Percentiles rank a stretch among this genome's conserved stretches.
phyloP scores from a whole-genome alignment of 768 basidiomycete genomes.

The Naganishia friedmannii region DNA sequence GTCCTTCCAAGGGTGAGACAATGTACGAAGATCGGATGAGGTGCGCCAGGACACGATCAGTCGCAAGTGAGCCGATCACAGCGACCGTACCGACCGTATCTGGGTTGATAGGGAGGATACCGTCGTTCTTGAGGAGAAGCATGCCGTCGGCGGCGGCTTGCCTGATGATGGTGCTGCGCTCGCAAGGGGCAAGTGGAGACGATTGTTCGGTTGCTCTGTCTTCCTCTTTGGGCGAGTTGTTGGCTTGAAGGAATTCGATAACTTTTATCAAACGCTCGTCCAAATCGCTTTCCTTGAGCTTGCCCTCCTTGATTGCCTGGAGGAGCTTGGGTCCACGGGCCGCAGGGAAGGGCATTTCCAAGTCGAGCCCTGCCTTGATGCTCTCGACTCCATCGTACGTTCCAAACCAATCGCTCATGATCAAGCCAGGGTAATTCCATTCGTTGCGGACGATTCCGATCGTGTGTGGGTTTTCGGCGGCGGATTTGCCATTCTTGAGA shows the following conservation, averaged over 20 bases:
- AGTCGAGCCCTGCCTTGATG: slow-evolving; percentile 55
- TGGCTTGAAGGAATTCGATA: slow-evolving; percentile 24
- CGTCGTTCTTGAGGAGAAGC: slow-evolving; percentile 65
- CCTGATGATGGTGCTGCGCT: slow-evolving; percentile 57
- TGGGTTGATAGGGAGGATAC: slow-evolving; percentile 57
- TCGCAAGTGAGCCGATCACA: slow-evolving; percentile 57
- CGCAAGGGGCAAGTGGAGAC: slow-evolving; percentile 4
- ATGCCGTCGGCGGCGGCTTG: slow-evolving; percentile 63
- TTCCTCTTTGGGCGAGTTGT: background rate
- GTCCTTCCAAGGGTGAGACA: slow-evolving; percentile 23
- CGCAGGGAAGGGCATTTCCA: slow-evolving; percentile 27
- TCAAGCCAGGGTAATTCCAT: slow-evolving; percentile 69
- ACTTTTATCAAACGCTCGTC: slow-evolving; percentile 17
- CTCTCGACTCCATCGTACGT: slow-evolving; percentile 62
- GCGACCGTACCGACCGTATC: slow-evolving; percentile 58
- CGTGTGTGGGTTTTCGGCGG: slow-evolving; percentile 19
- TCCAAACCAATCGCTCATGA: slow-evolving; percentile 83
- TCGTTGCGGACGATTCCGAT: slow-evolving; percentile 52
- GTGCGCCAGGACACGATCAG: slow-evolving; percentile 22
- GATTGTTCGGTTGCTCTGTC: background rate
- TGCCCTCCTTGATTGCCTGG: slow-evolving; percentile 20
- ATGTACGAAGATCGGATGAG: slow-evolving; percentile 25
- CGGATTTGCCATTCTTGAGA: slow-evolving; percentile 18
- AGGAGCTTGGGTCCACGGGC: slow-evolving; percentile 25
- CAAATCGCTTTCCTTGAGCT: slow-evolving; percentile 19